phyloP scores from a whole-genome alignment of 1,284 basidiomycete genomes.

The Porodaedalea pini region DNA sequence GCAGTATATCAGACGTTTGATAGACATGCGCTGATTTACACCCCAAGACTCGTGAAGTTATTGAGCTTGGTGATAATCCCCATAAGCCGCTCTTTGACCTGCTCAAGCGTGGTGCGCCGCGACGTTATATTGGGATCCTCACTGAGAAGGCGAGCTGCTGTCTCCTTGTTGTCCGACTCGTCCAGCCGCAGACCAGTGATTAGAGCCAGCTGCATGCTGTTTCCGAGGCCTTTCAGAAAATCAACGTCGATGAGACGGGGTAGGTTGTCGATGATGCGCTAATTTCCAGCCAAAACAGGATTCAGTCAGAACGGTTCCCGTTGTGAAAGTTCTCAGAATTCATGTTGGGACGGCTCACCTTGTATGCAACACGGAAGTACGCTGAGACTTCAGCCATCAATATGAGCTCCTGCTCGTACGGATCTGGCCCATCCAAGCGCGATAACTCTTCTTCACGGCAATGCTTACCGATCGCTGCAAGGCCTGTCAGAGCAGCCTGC shows the following conservation, averaged over 20 bases:
- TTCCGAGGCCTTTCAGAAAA: neutral
- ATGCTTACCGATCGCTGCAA: constrained; percentile 31
- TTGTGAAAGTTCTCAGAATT: neutral
- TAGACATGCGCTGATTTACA: no score
- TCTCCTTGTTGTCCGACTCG: constrained; percentile 31
- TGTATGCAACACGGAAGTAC: constrained; percentile 49
- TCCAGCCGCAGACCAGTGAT: constrained; percentile 35
- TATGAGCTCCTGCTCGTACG: constrained; percentile 44
- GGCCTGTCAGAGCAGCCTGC: neutral
- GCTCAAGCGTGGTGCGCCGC: constrained; percentile 34
- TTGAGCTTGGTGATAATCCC: constrained; percentile 33
- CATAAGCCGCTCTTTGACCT: constrained; percentile 32
- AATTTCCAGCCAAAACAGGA: neutral
- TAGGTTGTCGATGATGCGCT: constrained; percentile 56
- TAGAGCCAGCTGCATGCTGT: neutral
- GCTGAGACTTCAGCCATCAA: constrained; percentile 50
- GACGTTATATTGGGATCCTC: constrained; percentile 40
- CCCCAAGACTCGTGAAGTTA: neutral
- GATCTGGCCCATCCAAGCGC: constrained; percentile 37
- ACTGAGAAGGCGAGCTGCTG: constrained; percentile 38
- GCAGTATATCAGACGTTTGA: no score
- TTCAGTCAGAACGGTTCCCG: neutral
- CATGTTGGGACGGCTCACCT: constrained; percentile 30
- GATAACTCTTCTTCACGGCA: constrained; percentile 36
- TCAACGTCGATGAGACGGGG: constrained; percentile 48